Percentiles rank a stretch among this genome's conserved stretches.
Conservation (phyloP, 495 filamentous ascomycete genomes). For the Evansstolkia leycettana region DNA sequence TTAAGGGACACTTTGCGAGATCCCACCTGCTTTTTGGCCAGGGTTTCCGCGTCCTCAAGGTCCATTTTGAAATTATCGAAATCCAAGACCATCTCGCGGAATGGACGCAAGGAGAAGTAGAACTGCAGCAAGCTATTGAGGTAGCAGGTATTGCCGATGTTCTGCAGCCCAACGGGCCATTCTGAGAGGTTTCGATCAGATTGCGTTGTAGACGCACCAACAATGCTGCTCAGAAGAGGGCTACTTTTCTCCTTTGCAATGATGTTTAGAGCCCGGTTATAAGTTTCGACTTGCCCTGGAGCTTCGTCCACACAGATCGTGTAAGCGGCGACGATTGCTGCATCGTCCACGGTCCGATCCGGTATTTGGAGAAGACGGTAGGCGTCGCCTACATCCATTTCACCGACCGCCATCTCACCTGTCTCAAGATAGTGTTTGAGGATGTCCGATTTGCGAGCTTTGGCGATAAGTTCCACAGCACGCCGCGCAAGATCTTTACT, state of each 20-base stretch:
- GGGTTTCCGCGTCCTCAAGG: conserved; percentile 40
- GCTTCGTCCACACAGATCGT: conserved; percentile 36
- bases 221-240: conserved; percentile 23
- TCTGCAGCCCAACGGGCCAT: conserved; percentile 74
- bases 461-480: conserved; percentile 45
- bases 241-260: conserved; percentile 40
- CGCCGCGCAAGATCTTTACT: conserved; percentile 36
- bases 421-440: conserved; percentile 43
- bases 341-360: conserved; percentile 39
- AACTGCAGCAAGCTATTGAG: conserved; percentile 95
- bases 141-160: conserved; percentile 97
- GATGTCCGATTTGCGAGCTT: conserved; percentile 38
- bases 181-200: conserved; percentile 24
- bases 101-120: conserved; percentile 76
- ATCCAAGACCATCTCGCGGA: conserved; percentile 68
- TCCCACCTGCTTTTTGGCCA: conserved; percentile 55
- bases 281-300: conserved; percentile 33
- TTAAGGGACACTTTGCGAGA: conserved; percentile 42
- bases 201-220: conserved; percentile 19
- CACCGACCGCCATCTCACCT: conserved; percentile 35
- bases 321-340: conserved; percentile 37
- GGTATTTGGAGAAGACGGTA: conserved; percentile 43
- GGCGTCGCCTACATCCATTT: conserved; percentile 47
- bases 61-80: conserved; percentile 58
- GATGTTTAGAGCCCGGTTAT: conserved; percentile 35